Conservation (phyloP, 1,284 basidiomycete species). For the Pyrrhoderma lamaoense region DNA sequence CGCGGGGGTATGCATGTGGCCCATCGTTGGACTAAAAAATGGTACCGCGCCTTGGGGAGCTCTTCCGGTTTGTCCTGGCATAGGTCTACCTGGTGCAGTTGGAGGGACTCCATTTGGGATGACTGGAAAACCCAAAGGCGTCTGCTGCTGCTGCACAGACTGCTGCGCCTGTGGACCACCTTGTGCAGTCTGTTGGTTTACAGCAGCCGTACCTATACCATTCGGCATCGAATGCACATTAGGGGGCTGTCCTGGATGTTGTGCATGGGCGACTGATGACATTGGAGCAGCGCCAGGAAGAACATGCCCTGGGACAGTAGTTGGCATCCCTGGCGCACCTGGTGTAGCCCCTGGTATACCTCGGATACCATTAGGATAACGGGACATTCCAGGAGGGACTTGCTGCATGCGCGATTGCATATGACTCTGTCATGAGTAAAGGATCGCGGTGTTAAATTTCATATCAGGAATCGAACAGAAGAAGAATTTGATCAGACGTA, state of each 20-base stretch:
- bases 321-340: not conserved
- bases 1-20: conserved; percentile 3
- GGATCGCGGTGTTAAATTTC: no score
- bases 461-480: conserved; percentile 18
- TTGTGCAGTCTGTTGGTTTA: conserved; percentile 6
- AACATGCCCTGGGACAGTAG: conserved; percentile 13
- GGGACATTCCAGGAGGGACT: conserved; percentile 23
- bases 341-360: conserved; percentile 2
- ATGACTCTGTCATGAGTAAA: conserved; percentile 33
- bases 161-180: conserved; percentile 3
- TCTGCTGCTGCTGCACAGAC: conserved; percentile 7
- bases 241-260: conserved; percentile 16
- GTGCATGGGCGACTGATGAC: conserved; percentile 3
- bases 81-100: not conserved
- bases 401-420: conserved; percentile 26
- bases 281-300: conserved; percentile 18
- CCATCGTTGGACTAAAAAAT: conserved; percentile 14
- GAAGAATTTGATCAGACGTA: conserved; percentile 8
- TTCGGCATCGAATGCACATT: conserved; percentile 26
- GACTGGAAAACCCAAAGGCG: not conserved
- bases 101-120: conserved; percentile 11
- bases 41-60: not conserved
- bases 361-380: conserved; percentile 22
- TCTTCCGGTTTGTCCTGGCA: not conserved
- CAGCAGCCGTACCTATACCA: conserved; percentile 22